These are phyloP conservation scores for Termitomyces sp. DNA, from an alignment of 768 basidiomycete species.

Conservation along the genomic window DNA sequence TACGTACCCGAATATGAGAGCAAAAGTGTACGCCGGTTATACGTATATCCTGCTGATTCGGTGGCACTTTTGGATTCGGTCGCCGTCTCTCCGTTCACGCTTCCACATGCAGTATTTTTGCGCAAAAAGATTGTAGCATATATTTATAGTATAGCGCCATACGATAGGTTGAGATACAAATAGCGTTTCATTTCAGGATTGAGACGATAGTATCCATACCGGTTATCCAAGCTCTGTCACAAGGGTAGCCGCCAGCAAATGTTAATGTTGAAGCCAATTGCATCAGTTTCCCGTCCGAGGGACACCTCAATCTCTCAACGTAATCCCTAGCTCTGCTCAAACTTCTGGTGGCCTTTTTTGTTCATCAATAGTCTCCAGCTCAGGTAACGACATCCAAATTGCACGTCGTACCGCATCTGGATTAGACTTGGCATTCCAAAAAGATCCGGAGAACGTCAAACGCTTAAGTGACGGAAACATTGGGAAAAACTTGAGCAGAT, in stretches of 20 bases:
- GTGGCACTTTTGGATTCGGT: neutral
- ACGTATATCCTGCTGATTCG: too few species aligned
- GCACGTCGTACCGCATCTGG: neutral
- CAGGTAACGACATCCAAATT: neutral
- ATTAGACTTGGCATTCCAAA: constrained; percentile 1
- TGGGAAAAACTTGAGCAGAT: neutral
- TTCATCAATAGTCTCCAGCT: constrained; percentile 3
- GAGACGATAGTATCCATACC: neutral
- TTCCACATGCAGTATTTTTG: neutral
- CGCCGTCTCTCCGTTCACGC: neutral
- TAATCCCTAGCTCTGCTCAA: neutral
- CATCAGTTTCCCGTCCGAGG: too few species aligned
- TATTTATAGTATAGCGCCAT: neutral
- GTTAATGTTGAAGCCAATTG: neutral
- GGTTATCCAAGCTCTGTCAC: neutral
- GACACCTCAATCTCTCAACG: neutral
- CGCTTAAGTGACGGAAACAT: constrained; percentile 2
- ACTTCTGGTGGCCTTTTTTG: neutral
- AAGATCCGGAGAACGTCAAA: neutral
- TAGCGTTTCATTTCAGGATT: too few species aligned
- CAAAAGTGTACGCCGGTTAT: too few species aligned
- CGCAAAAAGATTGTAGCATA: neutral
- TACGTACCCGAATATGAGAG: too few species aligned
- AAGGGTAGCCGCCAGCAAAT: neutral
- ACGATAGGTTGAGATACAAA: neutral